Evolutionary conservation across 2,329 filamentous ascomycete species (phyloP), one percentile per base, ranked within the genome.

Genomic region (Byssoonygena ceratinophila): DNA sequence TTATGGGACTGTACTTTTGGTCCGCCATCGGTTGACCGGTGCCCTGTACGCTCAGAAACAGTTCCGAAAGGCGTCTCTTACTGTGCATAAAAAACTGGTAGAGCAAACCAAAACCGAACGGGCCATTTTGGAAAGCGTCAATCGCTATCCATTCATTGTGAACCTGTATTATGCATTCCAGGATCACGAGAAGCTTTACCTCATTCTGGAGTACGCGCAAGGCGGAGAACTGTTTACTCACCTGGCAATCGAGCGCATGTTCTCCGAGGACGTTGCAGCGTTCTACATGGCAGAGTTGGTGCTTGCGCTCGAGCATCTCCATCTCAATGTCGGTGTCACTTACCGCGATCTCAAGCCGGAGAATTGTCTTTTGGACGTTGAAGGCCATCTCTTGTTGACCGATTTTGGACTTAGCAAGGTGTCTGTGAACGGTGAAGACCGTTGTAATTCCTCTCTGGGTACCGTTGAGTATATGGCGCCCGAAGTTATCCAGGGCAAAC

Each of bases 241-340:
- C 64, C 77, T 98, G 23, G 87, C 83, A 54, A 85, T 88, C 59
- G 90, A 97, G 68, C 87, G 88, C 67, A 97, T 97, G 87, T 97
- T 98, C 60, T 78, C 85, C 12, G 91, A 97, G 70, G 78, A 86
- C 14, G 85, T 85, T 1, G 86, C 91, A 0, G 87, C 90, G 1
- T 98, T 97, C 69, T 98, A 98, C 77, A 94, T 97, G 87, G 94
- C 89, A 0, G 90, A 98, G 72, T 94, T 98, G 82, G 82, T 95
- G 3, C 80, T 98, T 22, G 94, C 92, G 27, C 79, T 98, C 44
- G 87, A 91, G 34, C 90, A 98, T 68, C 79, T 98, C 23, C 92
- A 98, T 71, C 83, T 86, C 60, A 89, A 85, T 57, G 81, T 97
- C 20, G 91, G 92, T 14, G 90, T 98, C 46, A 84, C 98, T 58